phyloP scores from a whole-genome alignment of 768 basidiomycete genomes.

The Amyloporia xantha region DNA sequence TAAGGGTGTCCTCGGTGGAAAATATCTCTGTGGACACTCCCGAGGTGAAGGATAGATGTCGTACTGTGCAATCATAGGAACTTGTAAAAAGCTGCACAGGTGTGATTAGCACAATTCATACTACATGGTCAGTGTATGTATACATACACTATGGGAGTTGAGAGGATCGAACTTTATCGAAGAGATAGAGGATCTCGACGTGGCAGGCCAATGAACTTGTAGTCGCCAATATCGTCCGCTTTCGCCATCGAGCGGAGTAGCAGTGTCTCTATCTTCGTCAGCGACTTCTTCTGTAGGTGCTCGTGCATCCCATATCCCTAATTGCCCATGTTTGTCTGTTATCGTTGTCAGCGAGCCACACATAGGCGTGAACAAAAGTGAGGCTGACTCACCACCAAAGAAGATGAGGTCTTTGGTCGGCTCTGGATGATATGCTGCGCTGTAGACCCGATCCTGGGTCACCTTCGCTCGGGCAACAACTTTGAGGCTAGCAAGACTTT shows the following conservation, averaged over 20 bases:
- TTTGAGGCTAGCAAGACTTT: slow-evolving; percentile 48
- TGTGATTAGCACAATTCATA: background rate
- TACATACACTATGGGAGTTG: slow-evolving; percentile 61
- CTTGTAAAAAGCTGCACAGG: slow-evolving; percentile 76
- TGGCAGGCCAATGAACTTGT: slow-evolving; percentile 81
- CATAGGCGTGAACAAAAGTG: background rate
- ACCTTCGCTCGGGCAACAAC: slow-evolving; percentile 79
- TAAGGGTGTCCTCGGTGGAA: slow-evolving; percentile 51
- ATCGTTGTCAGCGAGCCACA: background rate
- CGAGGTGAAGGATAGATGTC: slow-evolving; percentile 64
- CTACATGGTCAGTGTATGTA: background rate
- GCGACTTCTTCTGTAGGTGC: slow-evolving; percentile 57
- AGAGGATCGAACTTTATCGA: slow-evolving; percentile 71
- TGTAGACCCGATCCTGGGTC: slow-evolving; percentile 67
- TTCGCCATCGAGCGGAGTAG: slow-evolving; percentile 35
- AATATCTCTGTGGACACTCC: slow-evolving; percentile 68
- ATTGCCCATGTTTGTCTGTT: slow-evolving; percentile 73
- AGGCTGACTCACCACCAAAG: slow-evolving; percentile 56
- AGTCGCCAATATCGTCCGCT: slow-evolving; percentile 77
- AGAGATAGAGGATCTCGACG: slow-evolving; percentile 73
- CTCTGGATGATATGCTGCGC: slow-evolving; percentile 77
- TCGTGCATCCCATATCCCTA: slow-evolving; percentile 84
- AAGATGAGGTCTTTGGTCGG: slow-evolving; percentile 77
- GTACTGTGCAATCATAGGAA: slow-evolving; percentile 77
- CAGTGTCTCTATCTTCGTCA: slow-evolving; percentile 52